Base-by-base conservation (phyloP, 805 yeast genomes). In the Dipodascopsis uninucleata region DNA sequence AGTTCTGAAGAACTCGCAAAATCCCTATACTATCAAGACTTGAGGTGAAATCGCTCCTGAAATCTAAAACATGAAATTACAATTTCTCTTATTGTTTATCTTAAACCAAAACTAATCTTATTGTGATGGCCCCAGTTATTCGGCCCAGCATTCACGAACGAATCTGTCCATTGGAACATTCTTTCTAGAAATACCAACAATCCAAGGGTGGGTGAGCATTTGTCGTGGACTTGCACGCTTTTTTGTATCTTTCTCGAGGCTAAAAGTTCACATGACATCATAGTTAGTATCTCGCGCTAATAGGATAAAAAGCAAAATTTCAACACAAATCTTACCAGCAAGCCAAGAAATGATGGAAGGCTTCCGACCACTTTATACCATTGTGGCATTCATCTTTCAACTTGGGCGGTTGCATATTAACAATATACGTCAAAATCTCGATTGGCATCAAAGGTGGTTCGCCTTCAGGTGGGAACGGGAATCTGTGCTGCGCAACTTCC, bases 161-260 rank as follows among this genome's bases (percentile, higher is more conserved):
- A 93, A 85, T 64, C 79, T 81, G 53, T 78, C 94, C 97, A 93
- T 90, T 55, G 80, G 77, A 12, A 90, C 94, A 39, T 68, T 71
- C 61, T 81, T 79, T 52, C 68, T 73, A 67, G 77, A 76, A 17
- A 54, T 52, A 1, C 88, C 86, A 14, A 76, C 66, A 43, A 87
- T 71, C 98, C 98, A 93, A 2, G 97, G 97, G 69, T 93, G 98
- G 28, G 71, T 74, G 36, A 93, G 71, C 90, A 93, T 85, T 62
- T 93, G 96, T 57, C 93, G 73, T 6, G 98, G 98, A 39, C 89
- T 79, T 8, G 97, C 96, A 45, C 98, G 71, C 52, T 81, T 81
- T 24, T 71, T 74, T 32, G 86, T 79, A 50, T 86, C 85, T 58
- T 88, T 90, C 52, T 77, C 85, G 47, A 93, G 69, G 43, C 54